Conservation (phyloP, 352 stramenopile species). For the Phytophthora macrochlamydospora region DNA sequence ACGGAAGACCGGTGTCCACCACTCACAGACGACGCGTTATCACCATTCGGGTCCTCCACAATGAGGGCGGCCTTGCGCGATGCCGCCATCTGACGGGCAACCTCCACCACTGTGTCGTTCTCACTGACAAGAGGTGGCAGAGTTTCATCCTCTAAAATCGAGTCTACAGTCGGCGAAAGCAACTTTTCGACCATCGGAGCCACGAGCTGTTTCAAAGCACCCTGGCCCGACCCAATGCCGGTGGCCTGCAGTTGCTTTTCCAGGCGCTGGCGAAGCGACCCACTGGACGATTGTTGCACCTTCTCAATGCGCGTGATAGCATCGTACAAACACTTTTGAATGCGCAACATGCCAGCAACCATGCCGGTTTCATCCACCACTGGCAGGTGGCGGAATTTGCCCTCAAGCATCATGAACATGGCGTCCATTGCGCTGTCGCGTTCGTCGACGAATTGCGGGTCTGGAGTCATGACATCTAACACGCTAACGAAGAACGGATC, state of each 20-base stretch:
- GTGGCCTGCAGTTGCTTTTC: conserved; percentile 80
- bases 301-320: conserved; percentile 97
- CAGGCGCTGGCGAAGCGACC: conserved; percentile 70
- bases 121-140: conserved; percentile 79
- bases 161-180: conserved; percentile 81
- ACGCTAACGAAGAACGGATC: conserved; percentile 87
- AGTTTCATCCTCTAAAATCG: conserved; percentile 79
- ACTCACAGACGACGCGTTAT: conserved; percentile 42
- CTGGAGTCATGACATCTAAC: conserved; percentile 84
- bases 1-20: conserved; percentile 41
- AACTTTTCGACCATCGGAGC: conserved; percentile 88
- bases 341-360: conserved; percentile 97
- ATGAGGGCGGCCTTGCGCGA: conserved; percentile 83
- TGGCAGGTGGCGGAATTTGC: conserved; percentile 96
- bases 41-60: conserved; percentile 67
- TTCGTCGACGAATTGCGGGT: conserved; percentile 90
- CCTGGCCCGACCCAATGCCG: conserved; percentile 64
- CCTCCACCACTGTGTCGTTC: conserved; percentile 84
- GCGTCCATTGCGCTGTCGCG: conserved; percentile 90
- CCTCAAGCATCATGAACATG: conserved; percentile 92
- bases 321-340: conserved; percentile 99
- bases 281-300: conserved; percentile 76
- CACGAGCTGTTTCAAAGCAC: conserved; percentile 73
- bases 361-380: conserved; percentile 91
- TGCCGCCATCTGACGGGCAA: conserved; percentile 85